Evolutionary conservation across 805 yeast species (phyloP), one percentile per base, ranked within the genome.

Genomic region (Sungouiozyma ichnusensis): DNA sequence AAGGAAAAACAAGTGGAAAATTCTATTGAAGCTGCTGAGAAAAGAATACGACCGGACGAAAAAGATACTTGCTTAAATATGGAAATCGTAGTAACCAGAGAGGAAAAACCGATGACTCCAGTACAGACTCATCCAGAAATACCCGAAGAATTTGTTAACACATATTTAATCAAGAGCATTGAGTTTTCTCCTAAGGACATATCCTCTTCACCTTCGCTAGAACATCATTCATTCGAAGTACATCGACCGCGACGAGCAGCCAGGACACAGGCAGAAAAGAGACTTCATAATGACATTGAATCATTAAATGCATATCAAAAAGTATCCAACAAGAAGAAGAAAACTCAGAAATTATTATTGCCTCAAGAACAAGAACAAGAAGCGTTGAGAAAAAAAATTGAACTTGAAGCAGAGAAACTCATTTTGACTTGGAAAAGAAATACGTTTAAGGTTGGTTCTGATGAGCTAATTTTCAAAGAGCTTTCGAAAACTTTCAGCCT

Each of bases 241-340:
- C 35, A 17, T 13, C 20, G 35, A 8, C 16, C 32, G 11, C 40
- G 53, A 29, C 44, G 84, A 39, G 72, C 74, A 34, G 94, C 94
- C 1, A 79, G 79, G 37, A 69, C 71, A 33, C 75, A 80, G 51
- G 94, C 94, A 0, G 79, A 78, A 1, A 63, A 65, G 44, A 79
- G 77, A 54, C 63, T 85, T 14, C 90, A 81, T 51, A 71, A 72
- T 9, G 77, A 79, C 55, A 82, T 85, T 71, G 74, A 73, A 44
- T 80, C 80, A 37, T 68, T 84, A 48, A 81, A 81, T 52, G 69
- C 67, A 39, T 84, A 74, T 53, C 80, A 79, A 46, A 69, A 74
- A 47, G 76, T 75, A 24, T 37, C 38, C 50, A 68, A 71, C 20
- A 65, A 68, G 17, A 64, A 68, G 65, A 47, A 57, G 51, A 40